Evolutionary conservation across 2,329 filamentous ascomycete species (phyloP).

Genomic region (Neofusicoccum parvum): DNA sequence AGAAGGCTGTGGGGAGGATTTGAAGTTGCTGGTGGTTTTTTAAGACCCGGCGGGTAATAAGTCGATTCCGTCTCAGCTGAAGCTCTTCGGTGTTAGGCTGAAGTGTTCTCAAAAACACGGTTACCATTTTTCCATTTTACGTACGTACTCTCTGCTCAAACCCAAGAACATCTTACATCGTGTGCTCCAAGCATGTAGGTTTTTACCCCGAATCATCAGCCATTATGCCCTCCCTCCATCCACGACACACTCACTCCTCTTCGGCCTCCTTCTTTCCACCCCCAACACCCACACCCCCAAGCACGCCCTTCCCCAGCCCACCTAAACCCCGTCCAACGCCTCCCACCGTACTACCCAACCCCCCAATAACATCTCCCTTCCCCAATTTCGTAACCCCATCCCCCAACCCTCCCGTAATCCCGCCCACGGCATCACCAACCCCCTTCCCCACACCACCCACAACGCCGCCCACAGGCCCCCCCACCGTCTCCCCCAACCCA

Average conservation of each 20-base stretch:
- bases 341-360: conserved; percentile 44
- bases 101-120: too few relatives aligned
- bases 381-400: conserved; percentile 50
- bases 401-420: conserved; percentile 46
- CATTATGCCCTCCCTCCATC: too few relatives aligned
- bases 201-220: too few relatives aligned
- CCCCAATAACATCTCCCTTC: conserved; percentile 48
- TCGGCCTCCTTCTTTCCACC: conserved; percentile 28
- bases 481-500: conserved; percentile 37
- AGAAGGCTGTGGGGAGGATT: too few relatives aligned
- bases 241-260: not conserved
- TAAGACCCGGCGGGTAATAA: too few relatives aligned
- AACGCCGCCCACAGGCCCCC: conserved; percentile 29
- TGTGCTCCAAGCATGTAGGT: too few relatives aligned
- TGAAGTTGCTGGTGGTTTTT: too few relatives aligned
- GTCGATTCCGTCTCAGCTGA: too few relatives aligned
- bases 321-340: conserved; percentile 43
- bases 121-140: too few relatives aligned
- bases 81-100: too few relatives aligned
- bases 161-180: too few relatives aligned
- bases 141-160: too few relatives aligned
- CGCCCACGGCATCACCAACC: conserved; percentile 42
- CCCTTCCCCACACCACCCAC: conserved; percentile 42
- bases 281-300: conserved; percentile 23
- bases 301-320: conserved; percentile 38